Evolutionary conservation across 2,329 filamentous ascomycete genomes (phyloP).

Genomic region (Cladosporium sp.): DNA sequence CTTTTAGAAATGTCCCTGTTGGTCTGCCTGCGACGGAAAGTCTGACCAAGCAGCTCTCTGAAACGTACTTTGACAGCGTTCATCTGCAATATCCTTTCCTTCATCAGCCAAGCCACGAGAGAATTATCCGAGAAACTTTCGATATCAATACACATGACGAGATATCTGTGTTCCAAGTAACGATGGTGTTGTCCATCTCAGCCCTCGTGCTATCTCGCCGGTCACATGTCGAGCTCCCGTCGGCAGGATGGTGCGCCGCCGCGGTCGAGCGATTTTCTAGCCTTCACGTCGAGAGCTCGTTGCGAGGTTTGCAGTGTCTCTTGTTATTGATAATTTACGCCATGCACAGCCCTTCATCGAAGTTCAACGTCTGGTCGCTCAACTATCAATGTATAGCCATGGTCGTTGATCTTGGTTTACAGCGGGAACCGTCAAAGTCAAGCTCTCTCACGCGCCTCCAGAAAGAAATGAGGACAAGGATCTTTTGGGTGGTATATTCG

Average conservation of each 20-base stretch:
- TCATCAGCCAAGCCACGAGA: constrained; percentile 28
- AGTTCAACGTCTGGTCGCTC: not conserved
- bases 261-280: not conserved
- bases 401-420: not conserved
- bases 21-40: not conserved
- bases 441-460: not conserved
- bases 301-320: not conserved
- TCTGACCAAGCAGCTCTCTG: constrained; percentile 16
- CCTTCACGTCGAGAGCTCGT: not conserved
- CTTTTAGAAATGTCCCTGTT: not conserved
- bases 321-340: not conserved
- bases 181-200: not conserved
- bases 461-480: not conserved
- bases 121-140: not conserved
- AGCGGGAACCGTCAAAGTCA: not conserved
- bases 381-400: constrained; percentile 1
- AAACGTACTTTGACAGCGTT: constrained; percentile 37
- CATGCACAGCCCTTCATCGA: not conserved
- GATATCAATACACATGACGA: not conserved
- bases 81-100: constrained; percentile 38
- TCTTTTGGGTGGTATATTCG: not conserved
- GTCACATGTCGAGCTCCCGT: not conserved
- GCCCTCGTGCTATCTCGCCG: not conserved
- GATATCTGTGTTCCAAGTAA: not conserved
- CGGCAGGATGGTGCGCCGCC: not conserved